Evolutionary conservation across 2,329 filamentous ascomycete species (phyloP), one percentile per base, ranked within the genome.

Genomic region (Colletotrichum abscissum): DNA sequence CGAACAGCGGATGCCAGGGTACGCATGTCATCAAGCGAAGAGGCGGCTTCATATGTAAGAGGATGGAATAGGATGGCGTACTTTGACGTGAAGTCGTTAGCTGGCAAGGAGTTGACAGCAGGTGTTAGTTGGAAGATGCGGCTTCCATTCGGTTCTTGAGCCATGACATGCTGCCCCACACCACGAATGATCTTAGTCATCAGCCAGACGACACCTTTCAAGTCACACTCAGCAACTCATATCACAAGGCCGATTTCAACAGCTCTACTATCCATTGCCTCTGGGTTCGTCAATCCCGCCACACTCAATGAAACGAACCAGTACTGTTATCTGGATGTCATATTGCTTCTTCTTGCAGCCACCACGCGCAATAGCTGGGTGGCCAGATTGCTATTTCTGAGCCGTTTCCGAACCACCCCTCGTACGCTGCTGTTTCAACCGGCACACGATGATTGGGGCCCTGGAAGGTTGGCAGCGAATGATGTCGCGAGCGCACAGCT

Each of bases 1-100:
- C 59, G 63, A 56, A 68, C 57, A 49, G 38, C n/a, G 56, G 24
- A 26, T 24, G 35, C 46, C 56, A 59, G 63, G 72, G 54, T 72
- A 24, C n/a, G 56, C 49, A 22, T 52, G n/a, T 14, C 42, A 55
- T n/a, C 28, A 59, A 59, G 19, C 5, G 42, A 19, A 30, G 33
- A 54, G 38, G 22, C 35, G 67, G 54, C 60, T 3, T 69, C 19
- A 52, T 35, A 60, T 62, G 58, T n/a, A 59, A 57, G 52, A 54
- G 67, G n/a, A 26, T 62, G 28, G 42, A 14, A 60, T 42, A 49
- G 8, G 54, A 30, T 58, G 57, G 57, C 58, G 28, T 16, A 42
- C 57, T 54, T 35, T 46, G 58, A 58, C 52, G 58, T 63, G 38
- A 68, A 30, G 57, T 35, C n/a, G 38, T 26, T 58, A 58, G 42